A percentile compares a stretch with the other conserved stretches of the same genome.
phyloP scores from a whole-genome alignment of 2,329 filamentous ascomycete species.

The Periglandula ipomoeae region DNA sequence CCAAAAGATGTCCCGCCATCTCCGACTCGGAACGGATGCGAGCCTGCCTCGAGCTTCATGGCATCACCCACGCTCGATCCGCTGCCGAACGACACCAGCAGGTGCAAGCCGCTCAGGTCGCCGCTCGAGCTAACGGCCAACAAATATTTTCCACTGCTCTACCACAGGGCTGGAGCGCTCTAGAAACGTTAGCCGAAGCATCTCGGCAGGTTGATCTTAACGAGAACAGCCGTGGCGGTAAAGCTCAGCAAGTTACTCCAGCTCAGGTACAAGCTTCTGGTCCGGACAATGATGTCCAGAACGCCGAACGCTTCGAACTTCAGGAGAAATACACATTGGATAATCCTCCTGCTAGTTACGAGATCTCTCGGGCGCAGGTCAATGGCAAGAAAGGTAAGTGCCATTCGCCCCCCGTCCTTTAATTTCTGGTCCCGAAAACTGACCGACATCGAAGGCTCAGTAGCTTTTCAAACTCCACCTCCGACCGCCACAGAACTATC shows the following conservation, averaged over 20 bases:
- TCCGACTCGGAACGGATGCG: constrained; percentile 66
- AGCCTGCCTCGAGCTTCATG: constrained; percentile 63
- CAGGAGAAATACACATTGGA: constrained; percentile 52
- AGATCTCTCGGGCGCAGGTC: constrained; percentile 19
- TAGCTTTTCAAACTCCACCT: constrained; percentile 15
- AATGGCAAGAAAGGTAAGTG: constrained; percentile 17
- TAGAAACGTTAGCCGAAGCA: constrained; percentile 82
- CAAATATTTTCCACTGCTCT: constrained; percentile 21
- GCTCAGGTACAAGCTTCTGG: constrained; percentile 16
- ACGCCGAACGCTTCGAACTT: constrained; percentile 37
- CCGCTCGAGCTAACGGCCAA: constrained; percentile 19
- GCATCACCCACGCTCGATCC: constrained; percentile 46
- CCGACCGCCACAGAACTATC: constrained; percentile 26
- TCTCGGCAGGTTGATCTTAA: constrained; percentile 68
- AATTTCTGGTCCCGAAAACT: neutral
- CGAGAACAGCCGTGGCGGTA: constrained; percentile 48
- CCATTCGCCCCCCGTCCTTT: neutral
- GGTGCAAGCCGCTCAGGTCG: constrained; percentile 6
- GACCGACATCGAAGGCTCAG: constrained; percentile 6
- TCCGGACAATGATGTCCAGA: constrained; percentile 14
- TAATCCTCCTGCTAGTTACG: constrained; percentile 43
- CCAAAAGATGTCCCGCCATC: constrained; percentile 78
- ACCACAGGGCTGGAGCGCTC: constrained; percentile 62
- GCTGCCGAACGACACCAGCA: constrained; percentile 21
- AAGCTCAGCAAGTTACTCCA: constrained; percentile 21